These are phyloP conservation scores for Suhomyces sp. DNA, from an alignment of 805 yeast genomes.

Conservation along the genomic window DNA sequence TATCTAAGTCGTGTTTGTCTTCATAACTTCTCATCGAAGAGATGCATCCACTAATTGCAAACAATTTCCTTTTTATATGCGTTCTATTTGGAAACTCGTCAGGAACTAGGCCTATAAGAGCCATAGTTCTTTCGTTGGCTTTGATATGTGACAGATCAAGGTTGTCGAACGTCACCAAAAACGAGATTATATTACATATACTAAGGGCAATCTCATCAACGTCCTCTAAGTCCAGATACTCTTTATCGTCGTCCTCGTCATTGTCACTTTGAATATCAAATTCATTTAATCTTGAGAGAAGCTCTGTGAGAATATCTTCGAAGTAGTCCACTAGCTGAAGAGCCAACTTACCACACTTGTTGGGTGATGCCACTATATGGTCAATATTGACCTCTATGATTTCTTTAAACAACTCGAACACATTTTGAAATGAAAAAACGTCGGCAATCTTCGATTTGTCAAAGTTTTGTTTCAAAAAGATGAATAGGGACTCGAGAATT, in stretches of 20 bases:
- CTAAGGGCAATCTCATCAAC: conserved; percentile 4
- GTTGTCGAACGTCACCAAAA: conserved; percentile 6
- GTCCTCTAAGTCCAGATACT: conserved; percentile 6
- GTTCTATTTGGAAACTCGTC: conserved; percentile 8
- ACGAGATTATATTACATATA: conserved; percentile 2
- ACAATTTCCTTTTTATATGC: conserved; percentile 25
- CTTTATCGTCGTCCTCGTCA: conserved; percentile 2
- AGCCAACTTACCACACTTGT: not conserved
- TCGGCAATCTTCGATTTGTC: conserved; percentile 6
- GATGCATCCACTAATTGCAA: conserved; percentile 35
- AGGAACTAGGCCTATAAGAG: conserved; percentile 2
- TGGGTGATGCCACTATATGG: not conserved
- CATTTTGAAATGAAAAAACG: conserved; percentile 1
- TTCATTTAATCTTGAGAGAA: not conserved
- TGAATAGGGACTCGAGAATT: not conserved
- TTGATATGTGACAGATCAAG: conserved; percentile 1
- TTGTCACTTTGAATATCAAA: conserved; percentile 1
- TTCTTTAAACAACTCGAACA: conserved; percentile 8
- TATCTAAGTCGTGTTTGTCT: conserved; percentile 18
- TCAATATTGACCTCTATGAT: conserved; percentile 4
- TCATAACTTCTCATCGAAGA: conserved; percentile 32
- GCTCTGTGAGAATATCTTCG: not conserved
- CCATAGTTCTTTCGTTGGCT: conserved; percentile 6
- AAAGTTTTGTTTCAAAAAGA: not conserved
- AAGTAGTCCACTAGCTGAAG: conserved; percentile 1